phyloP scores from a whole-genome alignment of 2,329 filamentous ascomycete species.

The Aspergillus tamarii region DNA sequence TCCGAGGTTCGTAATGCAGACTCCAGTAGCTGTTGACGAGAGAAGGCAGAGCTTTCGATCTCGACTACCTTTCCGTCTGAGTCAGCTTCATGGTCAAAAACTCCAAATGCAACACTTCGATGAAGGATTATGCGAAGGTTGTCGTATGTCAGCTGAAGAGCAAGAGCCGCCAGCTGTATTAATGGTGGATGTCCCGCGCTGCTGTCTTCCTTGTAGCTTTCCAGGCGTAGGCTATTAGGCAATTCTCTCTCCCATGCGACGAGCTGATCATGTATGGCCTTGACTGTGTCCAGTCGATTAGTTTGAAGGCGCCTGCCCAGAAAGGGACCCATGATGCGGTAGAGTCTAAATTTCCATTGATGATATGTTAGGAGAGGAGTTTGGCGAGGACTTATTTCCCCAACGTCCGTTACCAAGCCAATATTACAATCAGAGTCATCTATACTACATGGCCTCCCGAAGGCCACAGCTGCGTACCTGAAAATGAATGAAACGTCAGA shows the following conservation, averaged over 20 bases:
- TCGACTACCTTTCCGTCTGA: background rate
- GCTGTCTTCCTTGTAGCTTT: slow-evolving; percentile 4
- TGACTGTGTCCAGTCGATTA: slow-evolving; percentile 7
- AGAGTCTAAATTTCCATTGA: slow-evolving; percentile 7
- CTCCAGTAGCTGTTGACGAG: slow-evolving; percentile 13
- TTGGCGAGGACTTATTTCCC: background rate
- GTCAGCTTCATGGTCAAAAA: background rate
- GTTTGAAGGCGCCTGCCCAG: slow-evolving; percentile 6
- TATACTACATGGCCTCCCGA: slow-evolving; percentile 12
- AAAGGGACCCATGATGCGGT: slow-evolving; percentile 4
- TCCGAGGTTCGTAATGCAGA: slow-evolving; percentile 14
- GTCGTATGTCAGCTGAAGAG: slow-evolving; percentile 16
- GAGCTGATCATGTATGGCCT: slow-evolving; percentile 2
- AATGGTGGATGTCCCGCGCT: background rate
- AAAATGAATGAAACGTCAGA: background rate
- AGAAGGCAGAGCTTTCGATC: background rate
- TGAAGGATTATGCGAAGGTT: slow-evolving; percentile 17
- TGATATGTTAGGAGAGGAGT: slow-evolving; percentile 1
- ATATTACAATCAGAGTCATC: slow-evolving; percentile 10
- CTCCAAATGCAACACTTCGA: slow-evolving; percentile 14
- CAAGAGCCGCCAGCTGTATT: slow-evolving; percentile 11
- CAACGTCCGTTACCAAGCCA: slow-evolving; percentile 5
- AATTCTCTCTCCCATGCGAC: slow-evolving; percentile 6
- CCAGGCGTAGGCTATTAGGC: slow-evolving; percentile 10
- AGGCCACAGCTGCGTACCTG: slow-evolving; percentile 15